phyloP scores from a whole-genome alignment of 495 filamentous ascomycete genomes.

The Annulohypoxylon stygium region DNA sequence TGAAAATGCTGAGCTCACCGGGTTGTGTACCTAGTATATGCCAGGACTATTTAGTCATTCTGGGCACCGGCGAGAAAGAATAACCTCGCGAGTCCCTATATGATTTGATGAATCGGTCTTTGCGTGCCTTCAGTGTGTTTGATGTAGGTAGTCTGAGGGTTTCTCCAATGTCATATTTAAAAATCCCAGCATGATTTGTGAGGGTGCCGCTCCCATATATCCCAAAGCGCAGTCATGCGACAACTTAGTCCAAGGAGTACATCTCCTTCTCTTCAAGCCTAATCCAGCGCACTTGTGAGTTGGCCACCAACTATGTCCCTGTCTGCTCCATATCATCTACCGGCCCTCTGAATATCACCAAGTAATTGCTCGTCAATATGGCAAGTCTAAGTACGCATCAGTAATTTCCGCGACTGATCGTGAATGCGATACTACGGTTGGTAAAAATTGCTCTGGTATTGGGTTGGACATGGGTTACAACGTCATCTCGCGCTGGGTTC shows the following conservation, averaged over 20 bases:
- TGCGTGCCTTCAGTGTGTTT: no score
- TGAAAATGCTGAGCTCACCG: no score
- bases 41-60: no score
- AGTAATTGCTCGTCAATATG: constrained; percentile 79
- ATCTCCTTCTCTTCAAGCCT: constrained; percentile 95
- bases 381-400: constrained; percentile 84
- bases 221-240: constrained; percentile 72
- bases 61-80: constrained; percentile 55
- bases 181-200: neutral
- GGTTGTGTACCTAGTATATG: no score
- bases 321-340: constrained; percentile 68
- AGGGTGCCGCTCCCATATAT: neutral
- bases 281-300: constrained; percentile 76
- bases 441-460: neutral
- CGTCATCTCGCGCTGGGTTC: constrained; percentile 95
- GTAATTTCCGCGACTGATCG: constrained; percentile 95
- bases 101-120: no score
- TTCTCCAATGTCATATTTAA: neutral
- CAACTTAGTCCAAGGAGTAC: constrained; percentile 91
- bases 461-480: constrained; percentile 61
- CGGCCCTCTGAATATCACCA: constrained; percentile 59
- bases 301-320: constrained; percentile 87
- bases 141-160: no score
- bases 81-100: no score
- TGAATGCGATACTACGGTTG: constrained; percentile 60